Evolutionary conservation across 805 yeast genomes (phyloP), one percentile per base, ranked within the genome.

Genomic region (Metschnikowia orientalis): DNA sequence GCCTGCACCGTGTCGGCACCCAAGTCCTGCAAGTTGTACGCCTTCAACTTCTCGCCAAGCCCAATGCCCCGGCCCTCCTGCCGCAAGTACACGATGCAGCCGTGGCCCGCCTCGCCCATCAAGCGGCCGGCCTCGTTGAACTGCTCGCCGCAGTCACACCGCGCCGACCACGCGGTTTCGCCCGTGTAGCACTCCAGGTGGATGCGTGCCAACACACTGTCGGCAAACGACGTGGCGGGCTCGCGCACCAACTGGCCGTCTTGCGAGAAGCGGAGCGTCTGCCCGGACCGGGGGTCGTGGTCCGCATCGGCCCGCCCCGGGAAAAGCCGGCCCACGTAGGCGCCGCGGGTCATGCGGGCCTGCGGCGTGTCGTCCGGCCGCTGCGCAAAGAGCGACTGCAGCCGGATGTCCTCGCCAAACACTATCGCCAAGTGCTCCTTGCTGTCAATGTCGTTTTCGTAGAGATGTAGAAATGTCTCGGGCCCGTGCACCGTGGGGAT

Each of bases 31-130:
- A 92, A 67, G 55, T 92, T 92, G 60, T 92, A 92, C 2, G 97
- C 97, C 61, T 92, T 92, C 45, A 92, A 71, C 60, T 92, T 92
- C 55, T 92, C 99, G 18, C 97, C 95, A n/a, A 92, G 69, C 5
- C 99, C 99, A 40, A 92, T 92, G 12, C 99, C 99, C 39, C 99
- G 78, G 34, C 99, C 99, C 59, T 92, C 99, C 61, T 92, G 99
- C 52, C 99, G 76, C 44, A 92, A 66, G 56, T 92, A 92, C 2
- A 92, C 97, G 31, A 92, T 88, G 48, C 95, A 89, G 14, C 99
- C 99, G 45, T 79, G 82, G 11, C 95, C 95, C 30, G 70, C 71
- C 37, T 71, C 65, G 5, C 95, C 95, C 90, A 92, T 92, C 26
- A 87, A 59, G 42, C 94, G 72, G 6, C 97, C 98, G 2, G 97